Base-by-base conservation (phyloP, 352 stramenopile species). In the Globisporangium cylindrosporum region DNA sequence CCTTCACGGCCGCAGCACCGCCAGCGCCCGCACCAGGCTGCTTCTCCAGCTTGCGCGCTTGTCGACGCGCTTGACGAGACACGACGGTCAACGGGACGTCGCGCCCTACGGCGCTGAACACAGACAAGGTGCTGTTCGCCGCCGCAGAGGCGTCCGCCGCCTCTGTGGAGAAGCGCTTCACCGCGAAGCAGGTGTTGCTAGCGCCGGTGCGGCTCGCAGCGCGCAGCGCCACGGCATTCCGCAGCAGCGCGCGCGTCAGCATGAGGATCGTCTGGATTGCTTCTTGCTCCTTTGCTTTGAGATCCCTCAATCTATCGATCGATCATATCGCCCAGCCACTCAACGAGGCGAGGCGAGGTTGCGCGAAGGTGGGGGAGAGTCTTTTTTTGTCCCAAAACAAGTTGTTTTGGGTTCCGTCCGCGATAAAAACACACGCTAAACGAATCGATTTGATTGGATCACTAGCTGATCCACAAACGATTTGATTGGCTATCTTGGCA, bases 81-180 rank as follows among this genome's bases (percentile, higher is more conserved):
- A 95, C 74, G 2, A 79, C 82, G 14, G 79, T 78, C 32, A 95
- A 67, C 18, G 79, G 77, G 1, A 90, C 53, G 34, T 93, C 81
- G 36, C 81, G 78, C 2, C 81, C 85, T 56, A 93, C 80, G 5
- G 67, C 61, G 36, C 34, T 56, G 27, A 67, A 71, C 38, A 67
- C 38, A 8, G 66, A 66, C 5, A 32, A 29, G 12, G 20, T 22
- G 24, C 32, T 65, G 43, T 8, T 34, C 7, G 38, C 51, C 24
- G 34, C 36, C 10, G 32, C 36, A 34, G 54, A 55, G 2, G 60
- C 9, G n/a, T 41, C 53, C 1, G 24, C 34, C 2, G 41, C 20
- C 54, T 54, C 55, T 0, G 64, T 64, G 14, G 64, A 69, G 43
- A 64, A 64, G 29, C 64, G 64, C 64, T 46, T 56, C 12, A 59